A percentile compares a stretch with the other conserved stretches of the same genome.
Evolutionary conservation across 768 basidiomycete species (phyloP).

Genomic region (Termitomyces sp.): DNA sequence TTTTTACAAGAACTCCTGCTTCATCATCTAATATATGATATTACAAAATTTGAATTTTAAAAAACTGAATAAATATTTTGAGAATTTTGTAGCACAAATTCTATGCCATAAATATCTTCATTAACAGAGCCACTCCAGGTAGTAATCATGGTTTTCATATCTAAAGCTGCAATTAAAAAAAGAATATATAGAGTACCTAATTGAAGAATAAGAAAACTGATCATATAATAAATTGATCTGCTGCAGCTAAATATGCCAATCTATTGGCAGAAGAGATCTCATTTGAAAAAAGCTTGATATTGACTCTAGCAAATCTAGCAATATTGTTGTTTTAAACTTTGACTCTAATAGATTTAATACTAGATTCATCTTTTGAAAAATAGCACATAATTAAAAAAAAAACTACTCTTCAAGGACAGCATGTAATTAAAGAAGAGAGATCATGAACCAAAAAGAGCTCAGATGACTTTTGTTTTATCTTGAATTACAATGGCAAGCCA

Average conservation of each 20-base stretch:
- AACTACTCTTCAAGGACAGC: neutral
- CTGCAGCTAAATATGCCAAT: neutral
- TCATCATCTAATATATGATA: neutral
- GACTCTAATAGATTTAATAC: neutral
- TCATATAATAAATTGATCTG: neutral
- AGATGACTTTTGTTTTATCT: neutral
- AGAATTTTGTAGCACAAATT: neutral
- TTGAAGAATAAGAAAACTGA: neutral
- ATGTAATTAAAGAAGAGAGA: neutral
- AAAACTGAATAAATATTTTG: neutral
- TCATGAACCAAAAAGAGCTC: neutral
- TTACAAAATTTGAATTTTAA: neutral
- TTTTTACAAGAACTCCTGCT: neutral
- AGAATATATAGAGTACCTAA: neutral
- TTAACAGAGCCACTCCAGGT: neutral
- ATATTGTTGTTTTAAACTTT: neutral
- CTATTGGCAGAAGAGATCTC: neutral
- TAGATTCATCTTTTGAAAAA: neutral
- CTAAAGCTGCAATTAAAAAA: neutral
- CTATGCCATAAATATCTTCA: neutral
- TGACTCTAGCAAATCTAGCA: neutral
- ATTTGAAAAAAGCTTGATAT: neutral
- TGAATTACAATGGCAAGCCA: neutral
- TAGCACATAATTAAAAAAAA: neutral
- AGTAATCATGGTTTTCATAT: neutral